phyloP scores from a whole-genome alignment of 371 early-diverging fungal species.

The Vittaforma corneae region DNA sequence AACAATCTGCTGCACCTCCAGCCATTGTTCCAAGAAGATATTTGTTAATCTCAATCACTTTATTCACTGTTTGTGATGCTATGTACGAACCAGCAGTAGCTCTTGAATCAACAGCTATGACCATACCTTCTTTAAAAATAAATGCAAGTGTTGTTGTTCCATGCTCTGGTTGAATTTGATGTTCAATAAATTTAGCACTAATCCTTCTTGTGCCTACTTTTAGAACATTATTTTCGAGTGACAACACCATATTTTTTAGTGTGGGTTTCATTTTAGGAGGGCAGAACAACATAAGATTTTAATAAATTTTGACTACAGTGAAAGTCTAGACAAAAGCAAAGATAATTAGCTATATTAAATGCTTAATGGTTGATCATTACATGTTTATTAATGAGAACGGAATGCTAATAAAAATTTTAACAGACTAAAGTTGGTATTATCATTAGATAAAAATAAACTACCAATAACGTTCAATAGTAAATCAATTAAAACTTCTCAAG shows the following conservation, averaged over 20 bases:
- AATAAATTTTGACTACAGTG: background rate
- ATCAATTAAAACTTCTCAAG: too few species aligned
- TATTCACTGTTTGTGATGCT: conserved; percentile 90
- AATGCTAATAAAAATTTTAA: too few species aligned
- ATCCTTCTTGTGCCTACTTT: conserved; percentile 14
- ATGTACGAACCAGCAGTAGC: conserved; percentile 94
- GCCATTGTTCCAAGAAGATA: conserved; percentile 98
- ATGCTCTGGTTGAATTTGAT: conserved; percentile 60
- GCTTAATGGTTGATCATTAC: too few species aligned
- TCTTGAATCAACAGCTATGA: conserved; percentile 95
- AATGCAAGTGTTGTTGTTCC: conserved; percentile 99
- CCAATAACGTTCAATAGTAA: too few species aligned
- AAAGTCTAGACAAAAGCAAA: background rate
- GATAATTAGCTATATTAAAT: background rate
- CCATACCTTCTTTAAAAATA: conserved; percentile 85
- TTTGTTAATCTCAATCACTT: conserved; percentile 97
- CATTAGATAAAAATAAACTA: too few species aligned
- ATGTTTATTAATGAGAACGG: too few species aligned
- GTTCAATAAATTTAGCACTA: conserved; percentile 11
- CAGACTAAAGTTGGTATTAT: too few species aligned
- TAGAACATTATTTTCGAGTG: conserved; percentile 17
- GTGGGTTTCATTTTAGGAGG: background rate
- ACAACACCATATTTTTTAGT: conserved; percentile 18
- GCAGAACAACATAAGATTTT: background rate
- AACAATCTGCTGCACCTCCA: conserved; percentile 99